Percentiles rank a stretch among this genome's conserved stretches.
phyloP scores from a whole-genome alignment of 2,329 filamentous ascomycete species.

The Fusarium begoniae region DNA sequence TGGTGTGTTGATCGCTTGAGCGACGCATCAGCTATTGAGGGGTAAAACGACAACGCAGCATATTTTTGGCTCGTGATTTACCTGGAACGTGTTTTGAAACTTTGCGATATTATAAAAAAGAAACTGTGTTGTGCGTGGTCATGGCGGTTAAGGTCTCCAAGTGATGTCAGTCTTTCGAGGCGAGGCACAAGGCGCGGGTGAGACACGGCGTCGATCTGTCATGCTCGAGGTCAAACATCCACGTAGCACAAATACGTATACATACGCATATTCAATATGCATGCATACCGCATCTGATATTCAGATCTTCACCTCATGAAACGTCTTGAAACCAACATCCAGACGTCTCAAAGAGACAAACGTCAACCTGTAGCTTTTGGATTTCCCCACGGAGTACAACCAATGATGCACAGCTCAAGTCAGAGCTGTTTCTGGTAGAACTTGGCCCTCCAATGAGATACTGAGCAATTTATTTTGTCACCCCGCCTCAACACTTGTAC shows the following conservation, averaged over 20 bases:
- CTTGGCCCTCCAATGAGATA: not conserved
- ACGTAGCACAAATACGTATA: slow-evolving; percentile 8
- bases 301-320: slow-evolving; percentile 19
- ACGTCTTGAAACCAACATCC: slow-evolving; percentile 22
- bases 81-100: not conserved
- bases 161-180: slow-evolving; percentile 27
- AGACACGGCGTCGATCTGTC: slow-evolving; percentile 23
- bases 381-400: slow-evolving; percentile 9
- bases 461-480: slow-evolving; percentile 22
- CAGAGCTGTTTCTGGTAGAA: not conserved
- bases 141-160: not conserved
- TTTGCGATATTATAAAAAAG: not conserved
- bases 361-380: not conserved
- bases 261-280: not conserved
- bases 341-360: slow-evolving; percentile 9
- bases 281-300: not conserved
- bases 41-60: slow-evolving; percentile 13
- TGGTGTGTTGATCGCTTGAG: slow-evolving; percentile 31
- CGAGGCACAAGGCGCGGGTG: not conserved
- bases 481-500: not conserved
- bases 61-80: not conserved
- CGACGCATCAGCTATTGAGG: slow-evolving; percentile 20
- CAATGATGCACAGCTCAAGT: slow-evolving; percentile 22
- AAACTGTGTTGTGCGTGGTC: not conserved
- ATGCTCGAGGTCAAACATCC: slow-evolving; percentile 3